Percentiles rank a stretch among this genome's conserved stretches.
These are phyloP conservation scores for Magnaporthiopsis incrustans DNA, from an alignment of 2,329 filamentous ascomycete genomes.

Conservation along the genomic window DNA sequence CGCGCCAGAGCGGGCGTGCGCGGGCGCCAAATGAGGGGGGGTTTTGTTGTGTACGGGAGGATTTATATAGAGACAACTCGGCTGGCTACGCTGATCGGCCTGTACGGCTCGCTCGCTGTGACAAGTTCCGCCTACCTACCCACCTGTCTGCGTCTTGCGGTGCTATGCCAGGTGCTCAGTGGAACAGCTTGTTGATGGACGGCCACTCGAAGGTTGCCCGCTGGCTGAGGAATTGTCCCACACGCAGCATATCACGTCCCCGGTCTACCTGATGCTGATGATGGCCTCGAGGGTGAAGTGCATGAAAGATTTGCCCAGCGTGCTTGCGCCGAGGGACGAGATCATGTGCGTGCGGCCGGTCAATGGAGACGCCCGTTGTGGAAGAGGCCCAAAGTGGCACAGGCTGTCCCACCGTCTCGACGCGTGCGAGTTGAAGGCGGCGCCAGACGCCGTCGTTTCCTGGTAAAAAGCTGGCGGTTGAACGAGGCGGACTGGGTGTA, in stretches of 20 bases:
- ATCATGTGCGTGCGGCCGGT: slow-evolving; percentile 27
- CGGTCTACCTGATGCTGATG: slow-evolving; percentile 39
- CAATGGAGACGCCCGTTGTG: slow-evolving; percentile 26
- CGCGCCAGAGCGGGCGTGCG: too few species aligned
- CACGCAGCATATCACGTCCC: slow-evolving; percentile 45
- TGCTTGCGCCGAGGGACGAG: slow-evolving; percentile 20
- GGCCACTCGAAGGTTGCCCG: slow-evolving; percentile 46
- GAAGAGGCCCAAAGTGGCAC: slow-evolving; percentile 33
- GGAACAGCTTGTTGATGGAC: too few species aligned
- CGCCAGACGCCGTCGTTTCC: slow-evolving; percentile 52
- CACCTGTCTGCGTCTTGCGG: slow-evolving; percentile 21
- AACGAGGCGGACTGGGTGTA: slow-evolving; percentile 46
- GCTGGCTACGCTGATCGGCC: too few species aligned
- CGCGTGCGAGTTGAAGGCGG: slow-evolving; percentile 49
- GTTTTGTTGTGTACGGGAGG: too few species aligned
- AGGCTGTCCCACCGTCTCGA: slow-evolving; percentile 52
- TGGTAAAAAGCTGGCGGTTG: slow-evolving; percentile 44
- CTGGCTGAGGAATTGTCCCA: slow-evolving; percentile 51
- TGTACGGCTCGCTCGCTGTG: too few species aligned
- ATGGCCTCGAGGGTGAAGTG: slow-evolving; percentile 34
- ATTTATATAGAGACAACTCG: too few species aligned
- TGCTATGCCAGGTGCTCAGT: too few species aligned
- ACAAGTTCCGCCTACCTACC: too few species aligned
- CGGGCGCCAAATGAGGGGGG: too few species aligned
- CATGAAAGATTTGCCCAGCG: slow-evolving; percentile 25